Evolutionary conservation across 495 filamentous ascomycete genomes (phyloP).

Genomic region (Lophium mytilinum): DNA sequence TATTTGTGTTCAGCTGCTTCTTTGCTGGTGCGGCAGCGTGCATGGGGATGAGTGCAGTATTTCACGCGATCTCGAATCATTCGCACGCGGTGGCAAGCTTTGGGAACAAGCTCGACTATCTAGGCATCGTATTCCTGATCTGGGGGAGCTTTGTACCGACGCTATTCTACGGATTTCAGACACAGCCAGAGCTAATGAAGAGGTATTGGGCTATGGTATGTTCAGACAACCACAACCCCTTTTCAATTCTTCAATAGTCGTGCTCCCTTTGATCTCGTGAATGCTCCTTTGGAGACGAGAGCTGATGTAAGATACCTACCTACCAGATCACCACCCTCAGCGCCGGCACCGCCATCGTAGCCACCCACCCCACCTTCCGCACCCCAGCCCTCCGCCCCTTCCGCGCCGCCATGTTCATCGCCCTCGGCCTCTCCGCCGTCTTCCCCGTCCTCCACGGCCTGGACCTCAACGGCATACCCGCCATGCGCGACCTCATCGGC

Average conservation of each 20-base stretch:
- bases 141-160: conserved; percentile 81
- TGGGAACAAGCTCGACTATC: conserved; percentile 76
- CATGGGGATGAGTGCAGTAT: conserved; percentile 78
- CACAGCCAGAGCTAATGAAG: conserved; percentile 50
- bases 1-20: conserved; percentile 67
- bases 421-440: conserved; percentile 75
- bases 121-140: conserved; percentile 84
- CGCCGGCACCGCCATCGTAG: conserved; percentile 63
- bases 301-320: neutral
- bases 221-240: conserved; percentile 7
- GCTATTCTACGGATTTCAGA: conserved; percentile 80
- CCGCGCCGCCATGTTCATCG: conserved; percentile 84
- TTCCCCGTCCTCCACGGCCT: conserved; percentile 74
- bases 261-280: no score
- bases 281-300: no score
- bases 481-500: conserved; percentile 64
- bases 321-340: conserved; percentile 67
- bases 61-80: conserved; percentile 64
- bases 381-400: conserved; percentile 76
- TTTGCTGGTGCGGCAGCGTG: conserved; percentile 68
- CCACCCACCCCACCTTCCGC: conserved; percentile 70
- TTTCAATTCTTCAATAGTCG: neutral
- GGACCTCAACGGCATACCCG: conserved; percentile 47
- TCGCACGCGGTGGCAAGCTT: conserved; percentile 48
- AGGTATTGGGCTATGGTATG: conserved; percentile 67